These are phyloP conservation scores for Coniferiporia sulphurascens DNA, from an alignment of 1,284 basidiomycete genomes.

Conservation along the genomic window DNA sequence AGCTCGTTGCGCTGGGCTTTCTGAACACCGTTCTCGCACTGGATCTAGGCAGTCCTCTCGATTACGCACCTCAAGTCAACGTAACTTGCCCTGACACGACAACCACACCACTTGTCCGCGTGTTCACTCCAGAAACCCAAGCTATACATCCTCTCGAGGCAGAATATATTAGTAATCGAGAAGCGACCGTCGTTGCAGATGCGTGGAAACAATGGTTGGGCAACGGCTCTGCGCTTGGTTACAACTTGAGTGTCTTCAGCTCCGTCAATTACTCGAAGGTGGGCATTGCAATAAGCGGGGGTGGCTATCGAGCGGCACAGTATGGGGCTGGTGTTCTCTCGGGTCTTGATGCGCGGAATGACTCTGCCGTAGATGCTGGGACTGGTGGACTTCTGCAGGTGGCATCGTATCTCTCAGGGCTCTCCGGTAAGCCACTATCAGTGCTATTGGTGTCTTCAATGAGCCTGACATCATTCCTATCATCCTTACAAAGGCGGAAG, in stretches of 20 bases:
- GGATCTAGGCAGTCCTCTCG: conserved; percentile 14
- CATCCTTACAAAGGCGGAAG: conserved; percentile 48
- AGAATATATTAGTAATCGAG: conserved; percentile 41
- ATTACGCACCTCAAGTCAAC: conserved; percentile 13
- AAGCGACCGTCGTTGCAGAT: conserved; percentile 35
- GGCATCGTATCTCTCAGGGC: conserved; percentile 52
- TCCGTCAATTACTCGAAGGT: conserved; percentile 41
- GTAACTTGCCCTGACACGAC: conserved; percentile 9
- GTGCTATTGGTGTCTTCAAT: too few relatives aligned
- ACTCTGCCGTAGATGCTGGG: conserved; percentile 45
- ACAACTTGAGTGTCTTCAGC: conserved; percentile 39
- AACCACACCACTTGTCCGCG: conserved; percentile 41
- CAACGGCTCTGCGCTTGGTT: conserved; percentile 47
- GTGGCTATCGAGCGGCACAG: conserved; percentile 54
- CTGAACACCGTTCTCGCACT: not conserved
- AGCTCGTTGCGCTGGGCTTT: too few relatives aligned
- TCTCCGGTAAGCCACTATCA: conserved; percentile 44
- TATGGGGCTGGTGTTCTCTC: conserved; percentile 55
- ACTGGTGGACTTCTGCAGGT: conserved; percentile 67
- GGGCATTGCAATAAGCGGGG: conserved; percentile 56
- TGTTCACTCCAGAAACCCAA: conserved; percentile 48
- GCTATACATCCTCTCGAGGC: conserved; percentile 44
- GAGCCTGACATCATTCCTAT: not conserved
- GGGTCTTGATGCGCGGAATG: conserved; percentile 56
- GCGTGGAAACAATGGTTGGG: conserved; percentile 61